Conservation (phyloP, 2,329 filamentous ascomycete species). For the Aquanectria penicillioides region DNA sequence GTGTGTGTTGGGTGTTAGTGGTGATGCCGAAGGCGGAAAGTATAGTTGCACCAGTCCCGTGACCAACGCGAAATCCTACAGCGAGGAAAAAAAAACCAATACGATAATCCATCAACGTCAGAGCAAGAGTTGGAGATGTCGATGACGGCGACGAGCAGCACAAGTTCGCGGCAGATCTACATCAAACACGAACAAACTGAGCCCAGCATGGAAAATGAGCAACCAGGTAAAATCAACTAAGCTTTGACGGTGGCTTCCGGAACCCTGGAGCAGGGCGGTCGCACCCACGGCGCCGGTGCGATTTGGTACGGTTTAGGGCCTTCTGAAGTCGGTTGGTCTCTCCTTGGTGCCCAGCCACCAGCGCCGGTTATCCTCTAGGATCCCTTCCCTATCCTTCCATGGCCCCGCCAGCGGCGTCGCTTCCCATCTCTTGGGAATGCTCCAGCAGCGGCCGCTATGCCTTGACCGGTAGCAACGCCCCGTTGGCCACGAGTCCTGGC, state of each 20-base stretch:
- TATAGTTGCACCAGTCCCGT: constrained; percentile 6
- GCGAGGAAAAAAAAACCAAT: neutral
- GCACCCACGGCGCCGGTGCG: constrained; percentile 28
- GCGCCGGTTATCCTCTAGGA: constrained; percentile 26
- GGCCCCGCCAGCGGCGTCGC: constrained; percentile 32
- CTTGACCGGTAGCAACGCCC: constrained; percentile 33
- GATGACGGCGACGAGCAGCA: constrained; percentile 21
- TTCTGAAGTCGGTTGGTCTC: constrained; percentile 25
- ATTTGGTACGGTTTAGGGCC: constrained; percentile 5
- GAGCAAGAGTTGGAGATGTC: constrained; percentile 23
- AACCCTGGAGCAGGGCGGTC: constrained; percentile 29
- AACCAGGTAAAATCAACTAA: constrained; percentile 8
- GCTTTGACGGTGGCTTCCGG: constrained; percentile 29
- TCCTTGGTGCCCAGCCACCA: constrained; percentile 22
- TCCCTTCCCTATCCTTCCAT: constrained; percentile 39
- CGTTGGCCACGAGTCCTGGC: constrained; percentile 34
- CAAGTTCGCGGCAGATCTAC: constrained; percentile 29
- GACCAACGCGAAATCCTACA: neutral
- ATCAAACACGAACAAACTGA: constrained; percentile 21
- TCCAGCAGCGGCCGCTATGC: constrained; percentile 37
- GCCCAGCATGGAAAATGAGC: constrained; percentile 34
- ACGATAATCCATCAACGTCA: constrained; percentile 7
- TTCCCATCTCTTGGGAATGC: constrained; percentile 39
- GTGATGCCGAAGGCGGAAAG: too few relatives aligned
- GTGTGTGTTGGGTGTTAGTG: too few relatives aligned